These are phyloP conservation scores for Lecanosticta acicola DNA, from an alignment of 2,329 filamentous ascomycete species.

Conservation along the genomic window DNA sequence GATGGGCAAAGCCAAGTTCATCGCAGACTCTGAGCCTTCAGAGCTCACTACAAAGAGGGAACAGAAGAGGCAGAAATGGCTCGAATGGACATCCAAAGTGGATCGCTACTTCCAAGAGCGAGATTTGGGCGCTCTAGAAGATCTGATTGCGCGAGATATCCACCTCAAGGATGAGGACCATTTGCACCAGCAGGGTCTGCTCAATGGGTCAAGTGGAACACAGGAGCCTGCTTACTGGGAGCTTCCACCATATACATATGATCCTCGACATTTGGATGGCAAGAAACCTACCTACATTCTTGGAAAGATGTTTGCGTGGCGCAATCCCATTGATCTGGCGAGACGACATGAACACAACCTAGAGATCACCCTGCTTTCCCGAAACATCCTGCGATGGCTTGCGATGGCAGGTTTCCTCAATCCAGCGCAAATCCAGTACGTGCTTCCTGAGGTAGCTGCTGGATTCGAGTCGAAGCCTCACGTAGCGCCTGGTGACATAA, in stretches of 20 bases:
- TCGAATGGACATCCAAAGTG: slow-evolving; percentile 26
- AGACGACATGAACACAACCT: slow-evolving; percentile 7
- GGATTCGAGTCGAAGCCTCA: slow-evolving; percentile 36
- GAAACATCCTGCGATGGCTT: slow-evolving; percentile 54
- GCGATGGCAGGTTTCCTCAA: slow-evolving; percentile 51
- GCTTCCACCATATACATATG: slow-evolving; percentile 29
- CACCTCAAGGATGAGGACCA: slow-evolving; percentile 10
- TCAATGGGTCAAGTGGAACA: slow-evolving; percentile 5
- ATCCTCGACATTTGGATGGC: slow-evolving; percentile 52
- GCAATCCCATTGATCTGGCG: slow-evolving; percentile 2
- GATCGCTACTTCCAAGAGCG: slow-evolving; percentile 19
- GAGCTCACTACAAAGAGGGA: slow-evolving; percentile 11
- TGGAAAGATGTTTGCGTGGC: slow-evolving; percentile 43
- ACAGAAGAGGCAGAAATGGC: slow-evolving; percentile 20
- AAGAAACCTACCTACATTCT: slow-evolving; percentile 57
- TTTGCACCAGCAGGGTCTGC: background rate
- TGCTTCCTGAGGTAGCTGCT: slow-evolving; percentile 23
- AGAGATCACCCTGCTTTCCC: slow-evolving; percentile 28
- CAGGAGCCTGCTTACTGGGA: slow-evolving; percentile 48
- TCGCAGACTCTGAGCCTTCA: slow-evolving; percentile 4
- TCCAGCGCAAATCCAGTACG: slow-evolving; percentile 40
- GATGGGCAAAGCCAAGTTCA: slow-evolving; percentile 57
- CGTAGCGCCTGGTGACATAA: slow-evolving; percentile 51
- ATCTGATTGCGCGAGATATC: slow-evolving; percentile 26
- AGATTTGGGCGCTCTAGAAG: slow-evolving; percentile 26